Evolutionary conservation across 2,329 filamentous ascomycete genomes (phyloP), one percentile per base, ranked within the genome.

Genomic region (Beauveria medogensis): DNA sequence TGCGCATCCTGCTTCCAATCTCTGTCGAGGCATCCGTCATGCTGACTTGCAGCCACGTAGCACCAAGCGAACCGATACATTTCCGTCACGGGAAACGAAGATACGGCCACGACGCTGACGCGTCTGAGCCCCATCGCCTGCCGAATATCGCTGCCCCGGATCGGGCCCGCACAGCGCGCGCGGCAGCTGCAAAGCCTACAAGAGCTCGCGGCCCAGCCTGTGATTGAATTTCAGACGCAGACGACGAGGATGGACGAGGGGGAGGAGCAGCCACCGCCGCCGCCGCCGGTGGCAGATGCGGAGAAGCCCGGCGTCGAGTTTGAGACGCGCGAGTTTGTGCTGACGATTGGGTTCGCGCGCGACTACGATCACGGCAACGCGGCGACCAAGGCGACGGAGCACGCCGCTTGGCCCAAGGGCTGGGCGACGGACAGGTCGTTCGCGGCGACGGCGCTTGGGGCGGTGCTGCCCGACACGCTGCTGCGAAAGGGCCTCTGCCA

Each of bases 91-190:
- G 73, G 72, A 52, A 75, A 73, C 20, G 66, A 70, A 18, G 69
- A 72, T 4, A 75, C 73, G 14, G 80, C 77, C 14, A 61, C 64
- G 3, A 65, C 66, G 41, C 72, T 83, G n/a, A 62, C 81, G 43
- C 65, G 64, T 28, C 63, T 63, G 44, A 82, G 81, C 63, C 82
- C 82, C 1, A 69, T 83, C 47, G 71, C 72, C 34, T 83, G 80
- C 65, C 73, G 73, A 28, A 66, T 80, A 57, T 64, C 76, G 43
- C 66, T 64, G 1, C 70, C 70, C 18, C 55, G 43, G 12, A 64
- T 61, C 47, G 63, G 68, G 20, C 67, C 71, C 22, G 68, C 67
- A 54, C 67, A 71, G n/a, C 70, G 73, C 63, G 64, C 74, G 14
- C 71, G 67, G 62, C 46, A 62, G 65, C 52, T 59, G 43, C 48